Conservation (phyloP, 1,139 yeast species). For the Eremothecium cymbalariae region DNA sequence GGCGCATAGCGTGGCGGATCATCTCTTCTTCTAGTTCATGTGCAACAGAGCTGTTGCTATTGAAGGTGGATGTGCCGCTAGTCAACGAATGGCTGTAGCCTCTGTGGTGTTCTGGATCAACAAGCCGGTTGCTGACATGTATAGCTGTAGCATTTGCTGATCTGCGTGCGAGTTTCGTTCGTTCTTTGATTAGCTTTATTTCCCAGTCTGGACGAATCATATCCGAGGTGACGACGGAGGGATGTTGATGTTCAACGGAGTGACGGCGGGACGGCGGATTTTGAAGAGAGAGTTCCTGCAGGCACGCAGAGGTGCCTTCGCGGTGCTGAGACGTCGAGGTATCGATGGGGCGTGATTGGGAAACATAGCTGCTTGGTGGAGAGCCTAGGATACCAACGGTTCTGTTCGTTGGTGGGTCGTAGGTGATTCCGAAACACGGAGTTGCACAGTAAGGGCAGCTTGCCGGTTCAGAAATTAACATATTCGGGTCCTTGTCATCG, state of each 20-base stretch:
- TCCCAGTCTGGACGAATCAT: conserved; percentile 92
- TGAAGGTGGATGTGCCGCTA: conserved; percentile 48
- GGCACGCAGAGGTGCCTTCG: background rate
- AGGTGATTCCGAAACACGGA: conserved; percentile 77
- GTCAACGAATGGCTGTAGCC: conserved; percentile 34
- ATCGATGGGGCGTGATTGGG: too few species aligned
- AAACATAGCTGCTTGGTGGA: conserved; percentile 35
- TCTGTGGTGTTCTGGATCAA: conserved; percentile 33
- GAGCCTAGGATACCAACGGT: conserved; percentile 48
- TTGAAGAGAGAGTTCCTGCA: too few species aligned
- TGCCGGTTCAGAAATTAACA: conserved; percentile 77
- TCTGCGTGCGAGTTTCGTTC: conserved; percentile 69
- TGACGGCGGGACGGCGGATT: conserved; percentile 31
- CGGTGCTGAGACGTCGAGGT: conserved; percentile 8
- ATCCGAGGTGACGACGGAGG: conserved; percentile 70
- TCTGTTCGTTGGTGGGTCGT: conserved; percentile 51
- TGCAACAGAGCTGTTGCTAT: conserved; percentile 15
- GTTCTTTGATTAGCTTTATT: conserved; percentile 56
- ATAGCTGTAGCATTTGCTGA: conserved; percentile 93
- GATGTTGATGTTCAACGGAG: conserved; percentile 53
- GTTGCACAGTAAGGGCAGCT: conserved; percentile 92
- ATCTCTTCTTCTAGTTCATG: conserved; percentile 60
- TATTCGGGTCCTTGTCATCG: conserved; percentile 42
- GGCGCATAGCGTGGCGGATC: conserved; percentile 76
- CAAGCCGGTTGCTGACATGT: conserved; percentile 64